Conservation (phyloP, 106 monocot species). For the Allium sativum region DNA sequence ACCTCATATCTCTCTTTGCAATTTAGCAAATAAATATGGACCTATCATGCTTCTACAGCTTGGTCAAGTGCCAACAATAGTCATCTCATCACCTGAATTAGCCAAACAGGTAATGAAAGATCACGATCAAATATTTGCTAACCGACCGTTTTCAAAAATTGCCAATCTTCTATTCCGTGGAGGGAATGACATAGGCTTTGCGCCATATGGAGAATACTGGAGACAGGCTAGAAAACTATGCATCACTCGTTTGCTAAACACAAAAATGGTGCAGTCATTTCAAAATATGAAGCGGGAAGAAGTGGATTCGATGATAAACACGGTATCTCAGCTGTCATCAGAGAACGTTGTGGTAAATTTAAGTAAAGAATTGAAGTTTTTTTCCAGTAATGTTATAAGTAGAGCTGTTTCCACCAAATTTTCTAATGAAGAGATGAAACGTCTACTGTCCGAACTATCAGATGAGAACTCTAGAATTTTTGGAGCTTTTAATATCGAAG, state of each 20-base stretch:
- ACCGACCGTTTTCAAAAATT: background rate
- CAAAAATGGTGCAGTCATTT: conserved; percentile 4
- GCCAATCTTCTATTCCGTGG: background rate
- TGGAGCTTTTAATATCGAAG: background rate
- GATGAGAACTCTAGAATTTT: background rate
- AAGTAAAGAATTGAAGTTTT: too few relatives aligned
- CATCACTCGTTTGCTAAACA: background rate
- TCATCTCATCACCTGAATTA: background rate
- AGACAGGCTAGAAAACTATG: background rate
- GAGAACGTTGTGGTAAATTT: too few relatives aligned
- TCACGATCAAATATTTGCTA: background rate
- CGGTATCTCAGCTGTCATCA: too few relatives aligned
- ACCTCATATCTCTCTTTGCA: background rate
- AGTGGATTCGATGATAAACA: background rate
- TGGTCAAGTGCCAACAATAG: background rate
- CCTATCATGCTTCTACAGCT: background rate
- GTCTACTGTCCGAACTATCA: background rate
- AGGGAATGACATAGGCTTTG: background rate
- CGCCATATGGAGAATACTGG: background rate
- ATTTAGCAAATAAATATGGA: background rate
- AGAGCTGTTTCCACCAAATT: background rate
- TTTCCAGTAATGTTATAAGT: background rate
- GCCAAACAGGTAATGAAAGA: background rate
- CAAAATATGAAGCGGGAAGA: background rate
- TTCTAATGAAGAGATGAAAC: background rate